A percentile compares a stretch with the other conserved stretches of the same genome.
phyloP scores from a whole-genome alignment of 345 rosid genomes.

The Combretum micranthum region DNA sequence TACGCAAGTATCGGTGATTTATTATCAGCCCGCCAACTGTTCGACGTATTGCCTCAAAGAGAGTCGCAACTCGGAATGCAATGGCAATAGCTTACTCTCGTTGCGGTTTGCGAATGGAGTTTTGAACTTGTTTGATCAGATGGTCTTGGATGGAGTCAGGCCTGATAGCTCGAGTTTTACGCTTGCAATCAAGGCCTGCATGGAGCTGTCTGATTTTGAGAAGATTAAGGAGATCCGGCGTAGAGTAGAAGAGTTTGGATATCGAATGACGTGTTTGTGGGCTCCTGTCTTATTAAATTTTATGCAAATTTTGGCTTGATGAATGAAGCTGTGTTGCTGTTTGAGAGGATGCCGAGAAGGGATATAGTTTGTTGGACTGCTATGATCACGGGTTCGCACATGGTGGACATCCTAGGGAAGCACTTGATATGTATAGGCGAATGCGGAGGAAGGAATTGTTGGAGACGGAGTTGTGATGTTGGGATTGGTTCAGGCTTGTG shows the following conservation, averaged over 20 bases:
- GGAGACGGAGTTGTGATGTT: slow-evolving; percentile 49
- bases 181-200: slow-evolving; percentile 59
- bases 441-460: slow-evolving; percentile 60
- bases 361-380: slow-evolving; percentile 70
- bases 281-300: slow-evolving; percentile 66
- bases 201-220: slow-evolving; percentile 31
- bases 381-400: slow-evolving; percentile 53
- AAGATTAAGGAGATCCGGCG: slow-evolving; percentile 49
- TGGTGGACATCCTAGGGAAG: slow-evolving; percentile 36
- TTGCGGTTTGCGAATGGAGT: slow-evolving; percentile 31
- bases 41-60: slow-evolving; percentile 48
- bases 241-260: slow-evolving; percentile 50
- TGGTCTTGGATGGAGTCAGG: slow-evolving; percentile 37
- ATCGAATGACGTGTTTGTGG: slow-evolving; percentile 58
- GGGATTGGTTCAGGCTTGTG: slow-evolving; percentile 65
- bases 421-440: slow-evolving; percentile 35
- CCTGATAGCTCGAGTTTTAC: slow-evolving; percentile 82
- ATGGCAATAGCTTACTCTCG: slow-evolving; percentile 54
- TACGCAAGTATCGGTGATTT: slow-evolving; percentile 29
- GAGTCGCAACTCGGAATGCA: slow-evolving; percentile 44
- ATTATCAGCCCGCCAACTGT: slow-evolving; percentile 40
- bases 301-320: slow-evolving; percentile 46
- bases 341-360: slow-evolving; percentile 43
- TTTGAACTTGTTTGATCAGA: slow-evolving; percentile 39
- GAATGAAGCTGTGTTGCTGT: slow-evolving; percentile 42